phyloP scores from a whole-genome alignment of 1,139 yeast species.

The Trichomonascaceae sp. region DNA sequence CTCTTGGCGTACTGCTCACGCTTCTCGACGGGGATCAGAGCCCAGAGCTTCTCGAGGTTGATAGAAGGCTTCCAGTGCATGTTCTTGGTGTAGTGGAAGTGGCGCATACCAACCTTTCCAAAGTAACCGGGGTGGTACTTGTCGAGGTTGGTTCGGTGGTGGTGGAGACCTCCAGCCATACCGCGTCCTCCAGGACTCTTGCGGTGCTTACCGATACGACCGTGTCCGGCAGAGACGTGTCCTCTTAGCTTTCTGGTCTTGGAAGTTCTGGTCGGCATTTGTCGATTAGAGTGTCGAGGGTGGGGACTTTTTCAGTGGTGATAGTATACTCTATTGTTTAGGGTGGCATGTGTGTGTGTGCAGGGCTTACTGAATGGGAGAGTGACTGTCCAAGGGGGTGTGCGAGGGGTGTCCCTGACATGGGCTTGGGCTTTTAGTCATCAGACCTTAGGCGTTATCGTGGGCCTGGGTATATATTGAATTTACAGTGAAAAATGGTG shows the following conservation, averaged over 20 bases:
- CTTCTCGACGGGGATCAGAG: conserved; percentile 87
- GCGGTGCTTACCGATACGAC: conserved; percentile 99
- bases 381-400: no score
- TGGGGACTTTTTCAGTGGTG: conserved; percentile 1
- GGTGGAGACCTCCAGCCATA: conserved; percentile 99
- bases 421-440: no score
- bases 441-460: no score
- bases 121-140: conserved; percentile 99
- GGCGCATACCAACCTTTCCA: conserved; percentile 99
- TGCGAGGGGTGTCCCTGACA: no score
- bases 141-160: conserved; percentile 96
- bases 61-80: conserved; percentile 98
- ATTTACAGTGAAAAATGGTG: no score
- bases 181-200: conserved; percentile 99
- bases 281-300: conserved; percentile 4
- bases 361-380: conserved; percentile 1
- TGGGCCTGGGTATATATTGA: no score
- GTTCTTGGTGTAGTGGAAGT: conserved; percentile 94
- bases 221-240: conserved; percentile 99
- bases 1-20: conserved; percentile 88
- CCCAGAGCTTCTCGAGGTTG: conserved; percentile 98
- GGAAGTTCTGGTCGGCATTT: conserved; percentile 98
- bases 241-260: conserved; percentile 99
- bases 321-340: neutral
- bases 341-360: neutral